These are phyloP conservation scores for Tricholoma sp. DNA, from an alignment of 768 basidiomycete species.

Conservation along the genomic window DNA sequence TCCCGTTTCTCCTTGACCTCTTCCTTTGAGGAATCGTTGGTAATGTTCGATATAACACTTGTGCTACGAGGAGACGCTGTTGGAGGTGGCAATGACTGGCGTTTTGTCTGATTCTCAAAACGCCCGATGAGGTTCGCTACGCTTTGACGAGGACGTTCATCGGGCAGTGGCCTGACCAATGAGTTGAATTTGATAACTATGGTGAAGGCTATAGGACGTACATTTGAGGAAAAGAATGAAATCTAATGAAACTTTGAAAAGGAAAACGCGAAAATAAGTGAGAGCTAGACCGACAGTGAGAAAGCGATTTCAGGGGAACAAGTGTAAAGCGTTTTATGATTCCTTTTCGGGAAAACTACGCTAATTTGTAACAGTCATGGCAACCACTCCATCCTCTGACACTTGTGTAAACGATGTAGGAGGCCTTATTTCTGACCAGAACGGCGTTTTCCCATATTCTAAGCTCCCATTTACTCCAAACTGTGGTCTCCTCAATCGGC, in stretches of 20 bases:
- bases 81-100: slow-evolving; percentile 36
- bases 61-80: slow-evolving; percentile 50
- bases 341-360: slow-evolving; percentile 7
- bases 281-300: slow-evolving; percentile 10
- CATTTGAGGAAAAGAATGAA: slow-evolving; percentile 21
- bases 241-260: slow-evolving; percentile 6
- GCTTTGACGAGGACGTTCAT: slow-evolving; percentile 81
- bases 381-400: not conserved
- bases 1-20: slow-evolving; percentile 69
- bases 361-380: slow-evolving; percentile 18
- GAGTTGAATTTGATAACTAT: slow-evolving; percentile 1
- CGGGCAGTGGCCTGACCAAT: slow-evolving; percentile 70
- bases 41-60: slow-evolving; percentile 61
- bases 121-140: slow-evolving; percentile 89
- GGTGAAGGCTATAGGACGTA: slow-evolving; percentile 20
- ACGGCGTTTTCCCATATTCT: not conserved
- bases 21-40: slow-evolving; percentile 61
- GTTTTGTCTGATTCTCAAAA: slow-evolving; percentile 79
- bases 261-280: slow-evolving; percentile 8
- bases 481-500: not conserved
- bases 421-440: not conserved
- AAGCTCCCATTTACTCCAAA: not conserved
- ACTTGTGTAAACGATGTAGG: not conserved
- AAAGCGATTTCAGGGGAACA: slow-evolving; percentile 2
- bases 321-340: slow-evolving; percentile 8